Evolutionary conservation across 2,329 filamentous ascomycete species (phyloP).

Genomic region (Periconia sp.): DNA sequence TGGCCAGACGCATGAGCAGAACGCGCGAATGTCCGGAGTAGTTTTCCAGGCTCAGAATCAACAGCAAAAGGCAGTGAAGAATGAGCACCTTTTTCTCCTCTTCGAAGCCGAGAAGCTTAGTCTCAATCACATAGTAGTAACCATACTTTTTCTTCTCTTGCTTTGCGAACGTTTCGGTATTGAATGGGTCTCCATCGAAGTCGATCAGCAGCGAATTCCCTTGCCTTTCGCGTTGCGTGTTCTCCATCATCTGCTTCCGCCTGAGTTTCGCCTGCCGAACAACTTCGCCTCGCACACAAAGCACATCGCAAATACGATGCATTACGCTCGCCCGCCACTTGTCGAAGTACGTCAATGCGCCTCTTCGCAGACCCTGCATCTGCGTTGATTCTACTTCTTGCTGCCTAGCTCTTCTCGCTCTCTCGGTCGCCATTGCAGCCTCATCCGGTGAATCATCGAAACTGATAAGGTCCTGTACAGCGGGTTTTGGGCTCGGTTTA

Average conservation of each 20-base stretch:
- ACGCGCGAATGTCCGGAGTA: slow-evolving; percentile 74
- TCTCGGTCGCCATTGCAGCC: slow-evolving; percentile 13
- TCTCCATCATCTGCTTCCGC: slow-evolving; percentile 22
- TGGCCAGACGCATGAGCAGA: slow-evolving; percentile 69
- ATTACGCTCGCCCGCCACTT: slow-evolving; percentile 76
- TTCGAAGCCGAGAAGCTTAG: slow-evolving; percentile 36
- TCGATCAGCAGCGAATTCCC: slow-evolving; percentile 29
- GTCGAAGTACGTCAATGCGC: slow-evolving; percentile 69
- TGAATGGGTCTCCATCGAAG: slow-evolving; percentile 29
- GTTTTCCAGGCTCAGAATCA: slow-evolving; percentile 73
- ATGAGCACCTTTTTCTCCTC: slow-evolving; percentile 62
- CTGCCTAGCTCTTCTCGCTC: slow-evolving; percentile 38
- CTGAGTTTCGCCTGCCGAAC: slow-evolving; percentile 38
- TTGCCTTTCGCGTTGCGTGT: slow-evolving; percentile 19
- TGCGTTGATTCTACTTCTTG: slow-evolving; percentile 52
- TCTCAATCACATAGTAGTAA: slow-evolving; percentile 40
- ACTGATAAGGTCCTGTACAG: slow-evolving; percentile 30
- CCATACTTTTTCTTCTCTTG: slow-evolving; percentile 15
- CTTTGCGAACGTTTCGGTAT: slow-evolving; percentile 1
- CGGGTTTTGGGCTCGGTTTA: slow-evolving; percentile 9
- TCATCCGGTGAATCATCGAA: slow-evolving; percentile 34
- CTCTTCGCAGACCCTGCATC: slow-evolving; percentile 67
- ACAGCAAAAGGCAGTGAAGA: slow-evolving; percentile 69
- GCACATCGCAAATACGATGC: slow-evolving; percentile 69
- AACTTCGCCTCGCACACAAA: slow-evolving; percentile 34